Conservation (phyloP, 768 basidiomycete species). For the Leccinum sublutescens region DNA sequence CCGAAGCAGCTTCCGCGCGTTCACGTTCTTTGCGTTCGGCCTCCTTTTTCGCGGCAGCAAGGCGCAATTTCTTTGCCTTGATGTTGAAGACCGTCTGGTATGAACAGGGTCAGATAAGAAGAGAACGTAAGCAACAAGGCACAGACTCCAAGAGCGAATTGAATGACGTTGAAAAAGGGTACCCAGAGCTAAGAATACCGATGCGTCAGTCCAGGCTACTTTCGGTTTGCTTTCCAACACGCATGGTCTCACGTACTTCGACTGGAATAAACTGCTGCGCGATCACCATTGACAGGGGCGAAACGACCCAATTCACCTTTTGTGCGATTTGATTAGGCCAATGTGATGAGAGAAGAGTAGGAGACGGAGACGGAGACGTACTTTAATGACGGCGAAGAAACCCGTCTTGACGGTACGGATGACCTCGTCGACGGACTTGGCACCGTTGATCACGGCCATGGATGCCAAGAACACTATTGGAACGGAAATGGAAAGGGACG, state of each 20-base stretch:
- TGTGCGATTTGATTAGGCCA: not conserved
- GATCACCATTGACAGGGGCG: conserved; percentile 68
- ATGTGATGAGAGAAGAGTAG: not conserved
- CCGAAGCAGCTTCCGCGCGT: conserved; percentile 21
- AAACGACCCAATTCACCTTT: conserved; percentile 79
- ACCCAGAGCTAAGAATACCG: conserved; percentile 69
- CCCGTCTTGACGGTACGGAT: conserved; percentile 66
- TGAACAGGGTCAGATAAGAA: not conserved
- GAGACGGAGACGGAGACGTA: conserved; percentile 31
- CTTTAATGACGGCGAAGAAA: conserved; percentile 72
- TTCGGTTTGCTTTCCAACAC: not conserved
- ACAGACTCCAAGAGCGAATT: conserved; percentile 74
- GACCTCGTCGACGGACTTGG: conserved; percentile 62
- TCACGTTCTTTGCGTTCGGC: conserved; percentile 35
- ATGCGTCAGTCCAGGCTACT: conserved; percentile 3
- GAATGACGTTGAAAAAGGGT: conserved; percentile 79
- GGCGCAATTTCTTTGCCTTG: conserved; percentile 60
- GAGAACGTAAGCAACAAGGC: conserved; percentile 1
- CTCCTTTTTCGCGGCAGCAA: conserved; percentile 55
- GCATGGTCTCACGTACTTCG: conserved; percentile 46
- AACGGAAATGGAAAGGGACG: not conserved
- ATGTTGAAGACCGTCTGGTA: conserved; percentile 71
- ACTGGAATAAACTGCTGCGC: conserved; percentile 80
- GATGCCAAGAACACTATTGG: conserved; percentile 65
- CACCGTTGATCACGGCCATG: conserved; percentile 84